These are phyloP conservation scores for Macrophomina phaseolina DNA, from an alignment of 2,329 filamentous ascomycete genomes.

Conservation along the genomic window DNA sequence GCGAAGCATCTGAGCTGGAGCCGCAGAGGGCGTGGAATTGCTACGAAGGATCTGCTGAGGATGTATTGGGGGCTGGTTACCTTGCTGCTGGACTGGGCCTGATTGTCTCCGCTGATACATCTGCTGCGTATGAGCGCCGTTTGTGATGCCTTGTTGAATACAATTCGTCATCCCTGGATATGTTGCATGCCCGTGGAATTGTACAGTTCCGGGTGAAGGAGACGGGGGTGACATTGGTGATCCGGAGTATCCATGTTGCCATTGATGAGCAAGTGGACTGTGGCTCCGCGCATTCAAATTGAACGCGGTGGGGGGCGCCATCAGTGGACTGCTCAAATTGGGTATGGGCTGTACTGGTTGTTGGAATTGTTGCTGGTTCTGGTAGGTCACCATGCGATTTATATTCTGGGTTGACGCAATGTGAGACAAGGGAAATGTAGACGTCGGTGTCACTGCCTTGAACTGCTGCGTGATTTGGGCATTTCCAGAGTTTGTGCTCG, in stretches of 20 bases:
- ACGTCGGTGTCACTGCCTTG: neutral
- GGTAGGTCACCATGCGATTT: neutral
- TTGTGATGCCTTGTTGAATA: neutral
- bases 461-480: neutral
- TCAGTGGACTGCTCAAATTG: neutral
- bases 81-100: neutral
- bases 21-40: neutral
- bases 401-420: neutral
- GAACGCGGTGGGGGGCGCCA: neutral
- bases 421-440: neutral
- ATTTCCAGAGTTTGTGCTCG: neutral
- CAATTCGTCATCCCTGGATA: neutral
- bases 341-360: neutral
- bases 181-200: no score
- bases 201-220: neutral
- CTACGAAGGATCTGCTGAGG: slow-evolving; percentile 1
- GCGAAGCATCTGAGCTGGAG: neutral
- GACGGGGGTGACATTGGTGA: neutral
- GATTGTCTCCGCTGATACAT: neutral
- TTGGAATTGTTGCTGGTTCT: neutral
- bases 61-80: neutral
- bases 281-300: neutral
- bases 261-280: neutral
- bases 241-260: neutral
- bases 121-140: neutral